Base-by-base conservation (phyloP, 805 yeast genomes). In the Starmerella gropengiesseri region DNA sequence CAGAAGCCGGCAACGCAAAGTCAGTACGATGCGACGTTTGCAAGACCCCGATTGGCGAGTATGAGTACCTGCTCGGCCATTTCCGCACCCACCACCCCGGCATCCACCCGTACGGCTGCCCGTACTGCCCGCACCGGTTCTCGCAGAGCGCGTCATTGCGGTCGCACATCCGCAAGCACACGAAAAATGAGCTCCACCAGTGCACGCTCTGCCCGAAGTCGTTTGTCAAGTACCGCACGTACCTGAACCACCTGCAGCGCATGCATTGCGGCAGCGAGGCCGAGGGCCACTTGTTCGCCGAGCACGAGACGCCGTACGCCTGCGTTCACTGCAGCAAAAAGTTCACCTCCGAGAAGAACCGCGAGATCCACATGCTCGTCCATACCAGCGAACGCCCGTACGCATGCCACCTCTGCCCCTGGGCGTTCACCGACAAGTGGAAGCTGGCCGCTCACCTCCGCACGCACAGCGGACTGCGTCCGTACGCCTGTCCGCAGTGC, bases 371-470 rank as follows among this genome's bases (percentile, higher is more conserved):
- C 23, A 34, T 34, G 37, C 28, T 34, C 6, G 28, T 20, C 4
- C 37, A 34, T 14, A 22, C 28, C 2, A 23, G 21, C n/a, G 28
- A 34, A 16, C 37, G 37, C 14, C 37, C 29, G 3, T 34, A 34
- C 20, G 28, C 37, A 13, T 34, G 37, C 17, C 20, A 22, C 21
- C 19, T 4, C 14, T 34, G 37, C 20, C 37, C 37, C 3, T 34
- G 37, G 37, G 20, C 37, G 6, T 34, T 34, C 28, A 34, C 37
- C 5, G 37, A 34, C 20, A 22, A 23, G 14, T 34, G 37, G 37
- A 34, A 34, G 28, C 28, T 34, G 14, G 37, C 37, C 8, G 37
- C 37, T 6, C 37, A 34, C 14, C 29, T 17, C 14, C 23, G 37
- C n/a, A 34, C 37, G 7, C 37, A 34, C 29, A 9, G 21, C 3